phyloP scores from a whole-genome alignment of 306 rosid species.

The Rubus idaeus region DNA sequence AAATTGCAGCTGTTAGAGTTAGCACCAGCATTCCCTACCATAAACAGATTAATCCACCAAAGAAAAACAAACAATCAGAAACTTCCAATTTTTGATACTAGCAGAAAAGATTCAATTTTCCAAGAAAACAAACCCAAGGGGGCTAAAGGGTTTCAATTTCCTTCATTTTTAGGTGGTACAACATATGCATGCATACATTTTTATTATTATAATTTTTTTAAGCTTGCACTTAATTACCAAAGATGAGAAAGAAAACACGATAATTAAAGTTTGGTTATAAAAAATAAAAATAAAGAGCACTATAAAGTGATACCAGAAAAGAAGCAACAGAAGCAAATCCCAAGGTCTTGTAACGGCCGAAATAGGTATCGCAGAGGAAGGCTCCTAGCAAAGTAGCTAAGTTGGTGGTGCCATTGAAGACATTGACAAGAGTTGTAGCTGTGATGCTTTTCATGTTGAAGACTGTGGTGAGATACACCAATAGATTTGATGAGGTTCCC shows the following conservation, averaged over 20 bases:
- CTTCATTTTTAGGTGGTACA: too few relatives aligned
- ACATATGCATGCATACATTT: too few relatives aligned
- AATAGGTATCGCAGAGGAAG: conserved; percentile 67
- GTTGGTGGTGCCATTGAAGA: conserved; percentile 79
- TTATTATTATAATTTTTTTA: too few relatives aligned
- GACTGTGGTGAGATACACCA: conserved; percentile 77
- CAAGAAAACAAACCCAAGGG: too few relatives aligned
- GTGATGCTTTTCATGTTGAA: conserved; percentile 78
- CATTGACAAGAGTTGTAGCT: conserved; percentile 58
- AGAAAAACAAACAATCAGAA: background rate
- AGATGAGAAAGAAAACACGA: background rate
- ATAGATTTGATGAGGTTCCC: conserved; percentile 68
- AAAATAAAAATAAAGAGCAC: background rate
- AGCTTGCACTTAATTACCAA: too few relatives aligned
- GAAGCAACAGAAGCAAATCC: conserved; percentile 67
- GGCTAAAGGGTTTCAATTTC: too few relatives aligned
- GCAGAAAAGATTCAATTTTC: too few relatives aligned
- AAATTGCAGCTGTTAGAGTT: conserved; percentile 65
- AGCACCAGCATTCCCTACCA: conserved; percentile 67
- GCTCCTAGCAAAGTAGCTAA: conserved; percentile 78
- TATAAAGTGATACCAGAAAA: conserved; percentile 49
- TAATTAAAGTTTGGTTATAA: background rate
- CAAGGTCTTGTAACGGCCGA: conserved; percentile 80
- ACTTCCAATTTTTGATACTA: too few relatives aligned
- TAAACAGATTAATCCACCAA: conserved; percentile 1